phyloP scores from a whole-genome alignment of 2,329 filamentous ascomycete genomes.

The Pyrenophora seminiperda region DNA sequence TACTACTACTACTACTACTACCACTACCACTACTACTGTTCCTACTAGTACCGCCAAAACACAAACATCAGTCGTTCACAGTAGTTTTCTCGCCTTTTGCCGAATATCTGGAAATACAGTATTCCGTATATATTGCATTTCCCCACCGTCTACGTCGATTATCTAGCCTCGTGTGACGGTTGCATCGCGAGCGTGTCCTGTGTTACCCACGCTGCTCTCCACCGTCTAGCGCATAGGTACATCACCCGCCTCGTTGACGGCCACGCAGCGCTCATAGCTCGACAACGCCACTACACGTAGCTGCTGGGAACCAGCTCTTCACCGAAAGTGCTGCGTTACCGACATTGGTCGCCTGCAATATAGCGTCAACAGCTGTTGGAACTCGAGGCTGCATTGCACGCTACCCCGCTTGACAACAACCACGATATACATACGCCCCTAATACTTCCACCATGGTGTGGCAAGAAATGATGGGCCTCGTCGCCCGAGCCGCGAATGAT shows the following conservation, averaged over 20 bases:
- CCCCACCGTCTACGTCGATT: constrained; percentile 27
- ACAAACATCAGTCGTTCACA: constrained; percentile 13
- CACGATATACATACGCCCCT: constrained; percentile 19
- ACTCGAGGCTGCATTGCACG: constrained; percentile 10
- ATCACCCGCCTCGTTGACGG: constrained; percentile 19
- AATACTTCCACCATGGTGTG: constrained; percentile 32
- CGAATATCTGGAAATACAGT: constrained; percentile 15
- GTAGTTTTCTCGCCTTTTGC: constrained; percentile 18
- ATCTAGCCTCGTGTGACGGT: constrained; percentile 40
- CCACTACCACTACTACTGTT: constrained; percentile 5
- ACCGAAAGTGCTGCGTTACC: constrained; percentile 11
- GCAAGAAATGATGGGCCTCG: constrained; percentile 29
- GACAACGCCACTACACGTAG: constrained; percentile 9
- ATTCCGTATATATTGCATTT: constrained; percentile 14
- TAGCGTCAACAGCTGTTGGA: constrained; percentile 18
- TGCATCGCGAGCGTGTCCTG: constrained; percentile 33
- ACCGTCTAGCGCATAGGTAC: constrained; percentile 27
- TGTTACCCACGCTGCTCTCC: constrained; percentile 30
- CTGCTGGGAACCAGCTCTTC: constrained; percentile 4
- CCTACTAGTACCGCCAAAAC: no score
- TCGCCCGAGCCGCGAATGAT: constrained; percentile 33
- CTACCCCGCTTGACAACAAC: constrained; percentile 22
- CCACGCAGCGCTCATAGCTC: constrained; percentile 17
- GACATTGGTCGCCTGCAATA: constrained; percentile 7
- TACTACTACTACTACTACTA: constrained; percentile 2